Evolutionary conservation across 1,284 basidiomycete species (phyloP), one percentile per base, ranked within the genome.

Genomic region (Apiotrichum sp.): DNA sequence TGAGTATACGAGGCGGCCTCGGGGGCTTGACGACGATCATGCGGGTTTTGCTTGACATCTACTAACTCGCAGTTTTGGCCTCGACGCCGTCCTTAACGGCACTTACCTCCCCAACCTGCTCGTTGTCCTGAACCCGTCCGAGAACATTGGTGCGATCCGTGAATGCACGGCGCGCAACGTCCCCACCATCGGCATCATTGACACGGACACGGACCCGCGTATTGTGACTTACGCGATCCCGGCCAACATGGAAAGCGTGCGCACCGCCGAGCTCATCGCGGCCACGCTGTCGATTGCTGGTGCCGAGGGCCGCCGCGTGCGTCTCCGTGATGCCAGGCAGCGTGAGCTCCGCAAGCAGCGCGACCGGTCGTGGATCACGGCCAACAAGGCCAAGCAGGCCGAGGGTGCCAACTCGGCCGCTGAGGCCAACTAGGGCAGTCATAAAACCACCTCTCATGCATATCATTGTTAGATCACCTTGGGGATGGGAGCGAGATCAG

Each of bases 221-320:
- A 81, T 93, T 39, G 93, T 98, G 58, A 98, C 97, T 81, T 98
- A 98, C 76, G 88, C 96, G 38, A 97, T 99, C 67, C 95, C 93
- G 1, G 93, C 91, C 40, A 99, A 98, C 75, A 64, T 70, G 57
- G 95, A 98, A 71, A 73, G 70, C 70, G 82, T 87, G 8, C 84
- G 93, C 52, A 88, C 91, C 16, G 88, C 90, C 45, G 93, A 98
- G 70, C 79, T 99, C 38, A 83, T 99, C 61, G 84, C 87, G 3
- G 93, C 93, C 31, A 84, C 98, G 7, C 79, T 99, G 52, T 91
- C 90, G 64, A 84, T 96, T 63, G 96, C 96, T 0, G 96, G 92
- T 4, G 80, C 85, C 64, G 89, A 93, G 71, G 93, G 93, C 39
- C 57, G 73, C 34, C 52, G 56, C 31, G 11, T 53, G 50, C 59